phyloP scores from a whole-genome alignment of 2,329 filamentous ascomycete genomes.

The Fusarium camptoceras region DNA sequence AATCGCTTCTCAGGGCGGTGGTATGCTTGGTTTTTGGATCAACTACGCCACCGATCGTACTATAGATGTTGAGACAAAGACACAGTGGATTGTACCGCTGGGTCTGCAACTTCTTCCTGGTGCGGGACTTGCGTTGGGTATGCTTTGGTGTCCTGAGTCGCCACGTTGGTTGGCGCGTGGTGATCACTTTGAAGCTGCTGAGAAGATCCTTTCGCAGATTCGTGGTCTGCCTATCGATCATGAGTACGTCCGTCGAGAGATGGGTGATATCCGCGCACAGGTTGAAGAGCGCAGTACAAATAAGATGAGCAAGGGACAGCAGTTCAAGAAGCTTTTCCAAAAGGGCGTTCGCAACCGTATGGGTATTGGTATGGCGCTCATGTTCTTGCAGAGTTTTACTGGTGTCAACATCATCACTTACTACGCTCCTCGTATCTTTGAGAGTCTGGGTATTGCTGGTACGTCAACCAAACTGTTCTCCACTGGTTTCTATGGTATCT shows the following conservation, averaged over 20 bases:
- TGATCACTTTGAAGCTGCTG: slow-evolving; percentile 65
- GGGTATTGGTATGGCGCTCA: slow-evolving; percentile 65
- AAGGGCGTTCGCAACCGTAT: slow-evolving; percentile 51
- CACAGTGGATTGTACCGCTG: slow-evolving; percentile 66
- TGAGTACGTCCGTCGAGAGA: slow-evolving; percentile 59
- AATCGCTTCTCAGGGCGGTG: slow-evolving; percentile 49
- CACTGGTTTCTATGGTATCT: slow-evolving; percentile 57
- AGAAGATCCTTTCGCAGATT: slow-evolving; percentile 49
- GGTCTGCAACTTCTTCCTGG: slow-evolving; percentile 68
- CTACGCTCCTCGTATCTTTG: slow-evolving; percentile 58
- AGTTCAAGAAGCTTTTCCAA: slow-evolving; percentile 52
- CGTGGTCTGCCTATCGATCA: slow-evolving; percentile 52
- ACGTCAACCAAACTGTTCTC: slow-evolving; percentile 52
- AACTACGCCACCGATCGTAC: slow-evolving; percentile 47
- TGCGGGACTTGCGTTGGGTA: slow-evolving; percentile 63
- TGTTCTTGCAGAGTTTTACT: slow-evolving; percentile 52
- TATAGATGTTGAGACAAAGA: slow-evolving; percentile 48
- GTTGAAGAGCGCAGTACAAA: slow-evolving; percentile 60
- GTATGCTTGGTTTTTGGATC: slow-evolving; percentile 57
- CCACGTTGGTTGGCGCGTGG: slow-evolving; percentile 70
- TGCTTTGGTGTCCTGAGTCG: slow-evolving; percentile 69
- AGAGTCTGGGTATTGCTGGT: slow-evolving; percentile 52
- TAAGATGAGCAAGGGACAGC: slow-evolving; percentile 45
- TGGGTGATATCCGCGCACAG: slow-evolving; percentile 67
- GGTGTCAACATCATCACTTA: slow-evolving; percentile 72